Evolutionary conservation across 75 land plant genomes (phyloP).

Genomic region (Azolla pinnata): DNA sequence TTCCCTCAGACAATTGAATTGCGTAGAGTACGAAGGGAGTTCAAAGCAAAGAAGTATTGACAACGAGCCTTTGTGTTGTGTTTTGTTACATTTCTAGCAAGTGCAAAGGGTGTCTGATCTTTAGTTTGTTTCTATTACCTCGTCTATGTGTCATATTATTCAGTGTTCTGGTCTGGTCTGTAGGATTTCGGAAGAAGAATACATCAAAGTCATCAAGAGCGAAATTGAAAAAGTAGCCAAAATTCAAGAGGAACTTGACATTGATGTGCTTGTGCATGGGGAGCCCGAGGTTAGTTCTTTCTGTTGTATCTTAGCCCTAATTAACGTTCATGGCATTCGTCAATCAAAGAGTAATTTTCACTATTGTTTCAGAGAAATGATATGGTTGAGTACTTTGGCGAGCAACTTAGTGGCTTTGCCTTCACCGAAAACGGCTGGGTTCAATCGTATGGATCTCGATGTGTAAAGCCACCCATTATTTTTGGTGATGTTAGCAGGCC

Average conservation of each 20-base stretch:
- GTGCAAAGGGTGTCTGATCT: neutral
- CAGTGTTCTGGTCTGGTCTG: neutral
- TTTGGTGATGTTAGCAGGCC: constrained; percentile 61
- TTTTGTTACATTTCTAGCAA: too few species aligned
- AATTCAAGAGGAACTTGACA: constrained; percentile 51
- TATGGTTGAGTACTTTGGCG: constrained; percentile 59
- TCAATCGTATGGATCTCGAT: constrained; percentile 52
- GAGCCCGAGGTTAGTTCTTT: constrained; percentile 40
- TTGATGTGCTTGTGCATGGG: constrained; percentile 55
- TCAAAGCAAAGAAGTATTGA: constrained; percentile 52
- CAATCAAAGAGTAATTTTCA: neutral
- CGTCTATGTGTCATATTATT: neutral
- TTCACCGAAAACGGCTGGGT: constrained; percentile 60
- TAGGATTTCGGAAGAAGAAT: constrained; percentile 42
- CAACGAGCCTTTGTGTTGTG: neutral
- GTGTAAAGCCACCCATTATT: constrained; percentile 53
- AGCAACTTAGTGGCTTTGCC: constrained; percentile 45
- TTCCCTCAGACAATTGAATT: constrained; percentile 68
- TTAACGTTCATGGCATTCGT: neutral
- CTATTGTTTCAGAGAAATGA: constrained; percentile 38
- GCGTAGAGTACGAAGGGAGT: constrained; percentile 62
- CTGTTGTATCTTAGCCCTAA: neutral
- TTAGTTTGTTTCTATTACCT: neutral
- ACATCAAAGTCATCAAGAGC: constrained; percentile 29
- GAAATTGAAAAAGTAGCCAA: constrained; percentile 43